These are phyloP conservation scores for Tolypocladium cylindrosporum DNA, from an alignment of 2,329 filamentous ascomycete genomes.

Conservation along the genomic window DNA sequence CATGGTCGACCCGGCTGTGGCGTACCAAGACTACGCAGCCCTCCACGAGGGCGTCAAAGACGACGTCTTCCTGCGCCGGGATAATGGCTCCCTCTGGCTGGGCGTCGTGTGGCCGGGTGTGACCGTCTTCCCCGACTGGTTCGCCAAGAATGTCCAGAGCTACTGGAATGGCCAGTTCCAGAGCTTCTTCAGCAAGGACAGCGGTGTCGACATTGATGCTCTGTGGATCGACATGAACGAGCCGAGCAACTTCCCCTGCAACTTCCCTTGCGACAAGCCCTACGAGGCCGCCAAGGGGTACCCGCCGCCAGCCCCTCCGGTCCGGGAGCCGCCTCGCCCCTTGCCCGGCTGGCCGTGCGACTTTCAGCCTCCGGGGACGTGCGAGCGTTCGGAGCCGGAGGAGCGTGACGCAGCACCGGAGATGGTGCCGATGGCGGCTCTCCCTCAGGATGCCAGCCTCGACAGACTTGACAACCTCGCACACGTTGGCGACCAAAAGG, in stretches of 20 bases:
- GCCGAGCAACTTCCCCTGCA: constrained; percentile 22
- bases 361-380: constrained; percentile 16
- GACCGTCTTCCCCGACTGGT: constrained; percentile 70
- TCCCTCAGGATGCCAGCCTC: background rate
- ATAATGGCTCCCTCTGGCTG: constrained; percentile 46
- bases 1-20: constrained; percentile 66
- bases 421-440: background rate
- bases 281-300: constrained; percentile 23
- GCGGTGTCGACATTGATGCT: constrained; percentile 65
- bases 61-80: constrained; percentile 37
- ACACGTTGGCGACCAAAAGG: constrained; percentile 36
- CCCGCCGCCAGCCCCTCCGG: constrained; percentile 52
- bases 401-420: constrained; percentile 1
- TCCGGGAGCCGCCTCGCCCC: constrained; percentile 51
- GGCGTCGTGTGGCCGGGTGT: constrained; percentile 72
- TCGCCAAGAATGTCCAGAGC: constrained; percentile 48
- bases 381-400: constrained; percentile 2
- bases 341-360: constrained; percentile 56
- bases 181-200: constrained; percentile 51
- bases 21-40: constrained; percentile 36
- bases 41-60: constrained; percentile 30
- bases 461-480: constrained; percentile 2
- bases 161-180: constrained; percentile 65
- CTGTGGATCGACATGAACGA: constrained; percentile 67
- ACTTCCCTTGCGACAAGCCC: constrained; percentile 17